Evolutionary conservation across 2,329 filamentous ascomycete species (phyloP).

Genomic region (Colletotrichum gigasporum): DNA sequence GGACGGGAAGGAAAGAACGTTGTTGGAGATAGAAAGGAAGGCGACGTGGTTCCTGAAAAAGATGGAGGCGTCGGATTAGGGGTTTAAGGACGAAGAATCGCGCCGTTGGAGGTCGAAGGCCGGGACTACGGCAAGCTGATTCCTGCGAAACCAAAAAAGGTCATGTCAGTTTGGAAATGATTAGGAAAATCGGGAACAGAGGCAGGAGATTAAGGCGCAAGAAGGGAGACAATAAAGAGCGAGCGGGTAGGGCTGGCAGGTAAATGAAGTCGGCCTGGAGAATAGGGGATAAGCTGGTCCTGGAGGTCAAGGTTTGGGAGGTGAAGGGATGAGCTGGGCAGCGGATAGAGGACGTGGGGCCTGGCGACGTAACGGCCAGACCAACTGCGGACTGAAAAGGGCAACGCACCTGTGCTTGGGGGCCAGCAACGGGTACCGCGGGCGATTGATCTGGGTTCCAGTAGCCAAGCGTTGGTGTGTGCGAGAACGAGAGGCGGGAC

Average conservation of each 20-base stretch:
- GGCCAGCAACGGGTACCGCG: neutral
- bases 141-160: conserved; percentile 16
- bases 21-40: conserved; percentile 9
- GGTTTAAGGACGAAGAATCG: conserved; percentile 1
- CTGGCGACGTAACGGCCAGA: conserved; percentile 19
- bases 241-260: conserved; percentile 24
- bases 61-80: neutral
- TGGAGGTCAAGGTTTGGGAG: conserved; percentile 20
- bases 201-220: conserved; percentile 11
- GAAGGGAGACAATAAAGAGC: neutral
- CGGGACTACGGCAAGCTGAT: neutral
- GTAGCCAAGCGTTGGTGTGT: conserved; percentile 8
- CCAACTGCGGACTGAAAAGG: neutral
- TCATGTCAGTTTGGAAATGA: conserved; percentile 28
- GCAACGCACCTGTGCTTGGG: neutral
- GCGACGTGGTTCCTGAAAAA: conserved; percentile 2
- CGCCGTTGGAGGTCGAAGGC: neutral
- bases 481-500: neutral
- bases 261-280: conserved; percentile 9
- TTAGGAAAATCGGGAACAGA: conserved; percentile 6
- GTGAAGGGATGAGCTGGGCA: conserved; percentile 30
- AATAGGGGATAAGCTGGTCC: conserved; percentile 22
- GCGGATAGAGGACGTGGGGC: conserved; percentile 24
- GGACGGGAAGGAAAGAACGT: neutral
- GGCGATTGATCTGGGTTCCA: neutral